These are phyloP conservation scores for Aegilops tauschii DNA, from an alignment of 176 grass and related monocot species.

Conservation along the genomic window DNA sequence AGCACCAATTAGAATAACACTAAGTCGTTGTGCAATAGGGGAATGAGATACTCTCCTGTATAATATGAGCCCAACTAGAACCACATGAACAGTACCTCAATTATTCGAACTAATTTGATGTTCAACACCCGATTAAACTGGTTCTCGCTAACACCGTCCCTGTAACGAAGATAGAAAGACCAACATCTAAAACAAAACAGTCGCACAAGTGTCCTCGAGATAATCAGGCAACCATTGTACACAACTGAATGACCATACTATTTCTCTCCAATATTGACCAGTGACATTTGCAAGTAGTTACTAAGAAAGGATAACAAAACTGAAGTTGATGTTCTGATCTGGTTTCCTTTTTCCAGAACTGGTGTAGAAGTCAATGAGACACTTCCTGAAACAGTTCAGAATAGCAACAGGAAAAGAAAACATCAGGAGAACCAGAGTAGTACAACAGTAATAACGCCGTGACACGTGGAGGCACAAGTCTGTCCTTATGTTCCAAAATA, in stretches of 20 bases:
- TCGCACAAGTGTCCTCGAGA: not conserved
- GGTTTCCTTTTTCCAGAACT: constrained; percentile 81
- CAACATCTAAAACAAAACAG: not conserved
- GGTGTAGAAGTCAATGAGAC: constrained; percentile 71
- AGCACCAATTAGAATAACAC: constrained; percentile 2
- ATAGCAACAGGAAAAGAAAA: not conserved
- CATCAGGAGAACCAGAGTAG: not conserved
- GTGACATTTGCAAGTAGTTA: not conserved
- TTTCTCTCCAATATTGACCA: too few species aligned
- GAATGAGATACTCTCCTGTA: not conserved
- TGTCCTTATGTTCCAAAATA: too few species aligned
- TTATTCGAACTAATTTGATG: constrained; percentile 81
- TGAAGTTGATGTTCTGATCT: constrained; percentile 74
- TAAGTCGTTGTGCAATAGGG: not conserved
- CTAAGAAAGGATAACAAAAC: constrained; percentile 16
- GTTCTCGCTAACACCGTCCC: constrained; percentile 72
- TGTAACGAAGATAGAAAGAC: constrained; percentile 18
- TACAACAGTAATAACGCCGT: not conserved
- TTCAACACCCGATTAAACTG: constrained; percentile 84
- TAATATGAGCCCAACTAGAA: not conserved
- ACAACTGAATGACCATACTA: too few species aligned
- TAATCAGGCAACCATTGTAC: too few species aligned
- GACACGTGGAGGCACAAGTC: too few species aligned
- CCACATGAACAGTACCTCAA: constrained; percentile 43
- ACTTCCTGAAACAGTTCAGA: constrained; percentile 41